phyloP scores from a whole-genome alignment of 1,284 basidiomycete species.

The Trametes sp. region DNA sequence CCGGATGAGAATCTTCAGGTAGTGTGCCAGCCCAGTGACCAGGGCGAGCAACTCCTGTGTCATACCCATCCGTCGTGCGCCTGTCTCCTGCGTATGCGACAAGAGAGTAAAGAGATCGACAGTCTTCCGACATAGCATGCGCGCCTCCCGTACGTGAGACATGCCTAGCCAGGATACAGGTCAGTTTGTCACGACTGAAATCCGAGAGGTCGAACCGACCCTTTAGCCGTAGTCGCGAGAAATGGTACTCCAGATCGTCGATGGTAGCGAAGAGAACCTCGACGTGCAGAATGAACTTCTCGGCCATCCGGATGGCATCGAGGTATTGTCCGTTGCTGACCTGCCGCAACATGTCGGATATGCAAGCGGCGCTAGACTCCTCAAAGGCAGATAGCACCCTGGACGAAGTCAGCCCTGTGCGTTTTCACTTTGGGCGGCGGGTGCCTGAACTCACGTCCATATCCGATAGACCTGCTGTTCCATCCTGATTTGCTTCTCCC shows the following conservation, averaged over 20 bases:
- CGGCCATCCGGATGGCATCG: conserved; percentile 97
- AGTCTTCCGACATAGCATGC: conserved; percentile 98
- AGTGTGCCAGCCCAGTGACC: conserved; percentile 97
- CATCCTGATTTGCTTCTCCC: conserved; percentile 93
- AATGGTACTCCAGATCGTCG: conserved; percentile 94
- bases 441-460: conserved; percentile 77
- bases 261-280: conserved; percentile 98
- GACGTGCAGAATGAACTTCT: conserved; percentile 98
- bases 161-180: conserved; percentile 67
- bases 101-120: conserved; percentile 98
- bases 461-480: conserved; percentile 98
- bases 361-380: conserved; percentile 98
- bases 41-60: conserved; percentile 97
- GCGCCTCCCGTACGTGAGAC: conserved; percentile 97
- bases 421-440: background rate
- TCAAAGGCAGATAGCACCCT: conserved; percentile 97
- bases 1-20: conserved; percentile 98
- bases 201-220: conserved; percentile 59
- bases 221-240: conserved; percentile 83
- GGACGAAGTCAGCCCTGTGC: conserved; percentile 6
- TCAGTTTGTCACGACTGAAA: conserved; percentile 3
- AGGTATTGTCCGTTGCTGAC: conserved; percentile 97
- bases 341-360: conserved; percentile 97
- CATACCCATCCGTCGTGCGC: conserved; percentile 91
- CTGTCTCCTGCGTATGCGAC: conserved; percentile 95